A percentile compares a stretch with the other conserved stretches of the same genome.
Conservation (phyloP, 1,139 yeast species). For the Diutina rugosa region DNA sequence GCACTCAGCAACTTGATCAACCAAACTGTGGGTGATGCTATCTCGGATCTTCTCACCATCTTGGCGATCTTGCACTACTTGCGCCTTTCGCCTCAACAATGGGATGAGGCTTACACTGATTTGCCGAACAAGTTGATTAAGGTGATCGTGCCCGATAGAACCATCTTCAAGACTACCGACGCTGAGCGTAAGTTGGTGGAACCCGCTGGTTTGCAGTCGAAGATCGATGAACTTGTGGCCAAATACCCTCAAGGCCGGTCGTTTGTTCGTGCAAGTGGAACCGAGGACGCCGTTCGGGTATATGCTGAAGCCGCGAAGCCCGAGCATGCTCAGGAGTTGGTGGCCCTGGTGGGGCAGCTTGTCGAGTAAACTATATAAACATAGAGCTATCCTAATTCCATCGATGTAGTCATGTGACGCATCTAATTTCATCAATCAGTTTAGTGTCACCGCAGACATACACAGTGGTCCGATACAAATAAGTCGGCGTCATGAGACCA, state of each 20-base stretch:
- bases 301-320: slow-evolving; percentile 73
- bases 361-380: neutral
- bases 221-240: slow-evolving; percentile 55
- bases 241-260: slow-evolving; percentile 60
- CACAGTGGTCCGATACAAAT: too few species aligned
- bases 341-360: neutral
- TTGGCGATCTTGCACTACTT: slow-evolving; percentile 51
- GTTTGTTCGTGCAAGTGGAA: slow-evolving; percentile 94
- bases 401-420: too few species aligned
- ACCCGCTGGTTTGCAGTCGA: slow-evolving; percentile 67
- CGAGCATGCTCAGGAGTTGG: slow-evolving; percentile 20
- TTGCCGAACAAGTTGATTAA: slow-evolving; percentile 77
- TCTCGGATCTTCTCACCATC: slow-evolving; percentile 75
- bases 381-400: neutral
- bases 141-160: slow-evolving; percentile 74
- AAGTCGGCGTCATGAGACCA: too few species aligned
- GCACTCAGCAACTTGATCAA: slow-evolving; percentile 63
- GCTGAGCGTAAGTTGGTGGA: slow-evolving; percentile 74
- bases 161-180: slow-evolving; percentile 68
- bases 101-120: slow-evolving; percentile 74
- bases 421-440: neutral
- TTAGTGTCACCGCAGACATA: too few species aligned
- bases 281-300: slow-evolving; percentile 94
- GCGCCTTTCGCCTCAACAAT: slow-evolving; percentile 42
- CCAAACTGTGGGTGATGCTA: slow-evolving; percentile 96